Evolutionary conservation across 345 rosid species (phyloP).

Genomic region (Eucalyptus cloeziana): DNA sequence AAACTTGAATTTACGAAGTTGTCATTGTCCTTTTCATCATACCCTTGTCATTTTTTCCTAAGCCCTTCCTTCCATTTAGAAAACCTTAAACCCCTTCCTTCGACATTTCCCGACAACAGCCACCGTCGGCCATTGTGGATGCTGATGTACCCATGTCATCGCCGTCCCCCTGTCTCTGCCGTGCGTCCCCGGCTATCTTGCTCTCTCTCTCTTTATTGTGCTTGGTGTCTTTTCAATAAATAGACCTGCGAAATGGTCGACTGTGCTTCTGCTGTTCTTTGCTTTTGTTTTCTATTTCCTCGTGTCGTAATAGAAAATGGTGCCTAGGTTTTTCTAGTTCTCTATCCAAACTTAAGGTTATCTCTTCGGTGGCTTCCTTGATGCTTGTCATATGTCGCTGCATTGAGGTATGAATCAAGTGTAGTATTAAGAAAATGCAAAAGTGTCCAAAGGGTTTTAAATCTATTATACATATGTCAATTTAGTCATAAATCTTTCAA

Average conservation of each 20-base stretch:
- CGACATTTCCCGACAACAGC: background rate
- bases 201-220: background rate
- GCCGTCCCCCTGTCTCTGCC: background rate
- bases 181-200: background rate
- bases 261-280: background rate
- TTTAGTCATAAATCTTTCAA: too few relatives aligned
- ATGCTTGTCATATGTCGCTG: background rate
- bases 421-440: background rate
- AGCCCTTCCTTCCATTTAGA: background rate
- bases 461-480: too few relatives aligned
- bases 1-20: background rate
- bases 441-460: background rate
- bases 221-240: background rate
- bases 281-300: background rate
- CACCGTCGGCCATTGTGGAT: background rate
- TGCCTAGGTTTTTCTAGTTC: background rate
- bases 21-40: background rate
- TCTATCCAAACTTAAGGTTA: background rate
- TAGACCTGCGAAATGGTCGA: background rate
- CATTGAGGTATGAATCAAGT: background rate
- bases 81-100: background rate
- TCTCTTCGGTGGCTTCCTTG: background rate
- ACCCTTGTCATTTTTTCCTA: background rate
- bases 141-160: background rate
- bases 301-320: background rate